Evolutionary conservation across 495 filamentous ascomycete species (phyloP).

Genomic region (Acidiella bohemica): DNA sequence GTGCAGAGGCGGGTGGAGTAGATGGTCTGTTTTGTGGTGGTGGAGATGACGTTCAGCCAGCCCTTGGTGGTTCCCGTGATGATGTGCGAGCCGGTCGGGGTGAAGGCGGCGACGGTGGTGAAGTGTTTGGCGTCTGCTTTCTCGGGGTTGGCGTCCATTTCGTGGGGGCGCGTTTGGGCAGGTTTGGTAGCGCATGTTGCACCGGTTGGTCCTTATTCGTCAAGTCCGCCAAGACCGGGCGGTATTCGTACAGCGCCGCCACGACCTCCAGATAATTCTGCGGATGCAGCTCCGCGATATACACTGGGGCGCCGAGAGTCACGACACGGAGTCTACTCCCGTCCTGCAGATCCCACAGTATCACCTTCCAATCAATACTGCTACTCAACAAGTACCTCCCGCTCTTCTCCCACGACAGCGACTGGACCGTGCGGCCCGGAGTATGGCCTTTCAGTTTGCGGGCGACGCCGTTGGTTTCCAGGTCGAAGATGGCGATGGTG

Average conservation of each 20-base stretch:
- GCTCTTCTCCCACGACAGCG: constrained; percentile 74
- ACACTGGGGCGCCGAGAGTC: constrained; percentile 80
- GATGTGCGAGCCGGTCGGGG: constrained; percentile 68
- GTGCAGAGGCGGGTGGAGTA: constrained; percentile 75
- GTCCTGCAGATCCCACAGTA: constrained; percentile 83
- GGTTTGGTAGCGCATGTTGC: constrained; percentile 58
- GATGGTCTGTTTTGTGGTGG: constrained; percentile 59
- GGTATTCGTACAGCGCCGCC: constrained; percentile 83
- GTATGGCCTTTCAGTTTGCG: constrained; percentile 87
- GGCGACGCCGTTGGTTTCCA: constrained; percentile 91
- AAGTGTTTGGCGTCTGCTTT: constrained; percentile 91
- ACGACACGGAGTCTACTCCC: constrained; percentile 56
- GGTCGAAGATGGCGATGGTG: constrained; percentile 86
- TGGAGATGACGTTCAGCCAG: constrained; percentile 83
- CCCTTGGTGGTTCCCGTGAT: constrained; percentile 87
- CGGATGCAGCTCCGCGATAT: constrained; percentile 88
- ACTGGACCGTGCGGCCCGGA: constrained; percentile 18
- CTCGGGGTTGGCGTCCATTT: constrained; percentile 52
- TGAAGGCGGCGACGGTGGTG: constrained; percentile 84
- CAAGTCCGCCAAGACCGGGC: constrained; percentile 75
- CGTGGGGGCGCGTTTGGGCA: constrained; percentile 50
- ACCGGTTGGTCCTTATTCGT: constrained; percentile 50
- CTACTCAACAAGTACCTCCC: constrained; percentile 86
- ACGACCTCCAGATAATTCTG: constrained; percentile 72
- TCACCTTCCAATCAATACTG: constrained; percentile 90